Evolutionary conservation across 495 filamentous ascomycete genomes (phyloP), one percentile per base, ranked within the genome.

Genomic region (Aspergillus nidulans): DNA sequence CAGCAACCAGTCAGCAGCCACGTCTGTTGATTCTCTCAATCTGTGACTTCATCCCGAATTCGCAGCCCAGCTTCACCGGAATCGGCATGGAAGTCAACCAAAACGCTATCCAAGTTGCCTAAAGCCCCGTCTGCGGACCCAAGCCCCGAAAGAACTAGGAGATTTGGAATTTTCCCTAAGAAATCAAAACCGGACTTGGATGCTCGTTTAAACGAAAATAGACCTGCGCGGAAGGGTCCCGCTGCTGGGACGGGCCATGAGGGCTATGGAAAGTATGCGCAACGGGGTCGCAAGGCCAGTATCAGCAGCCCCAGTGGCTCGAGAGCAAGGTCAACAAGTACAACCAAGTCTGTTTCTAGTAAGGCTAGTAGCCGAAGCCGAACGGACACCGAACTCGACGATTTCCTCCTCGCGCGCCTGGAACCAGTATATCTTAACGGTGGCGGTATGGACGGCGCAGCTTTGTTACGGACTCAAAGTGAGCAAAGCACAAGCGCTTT

Each of bases 161-260:
- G 87, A 19, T 95, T 96, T 65, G 87, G 89, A 13, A 73, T 96
- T 16, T 95, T 95, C 59, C 71, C 82, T 15, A 82, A 86, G 56
- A 86, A 84, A 56, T 82, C 86, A 0, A 95, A 88, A 65, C 79
- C 83, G 8, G 81, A 83, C 13, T 59, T 82, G 6, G 80, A 83
- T 40, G 56, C 66, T n/a, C 53, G 18, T 25, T 63, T 65, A 3
- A 81, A 84, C 50, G 77, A 75, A 26, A 78, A 83, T 19, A 87
- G 83, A 58, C 53, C 73, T 5, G 36, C 69, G 13, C 83, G 87
- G 50, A 95, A 92, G 69, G 95, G 94, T 0, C 94, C 94, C 16
- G 81, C 79, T 6, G 94, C 94, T 25, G 95, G 94, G 30, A 99
- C 95, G 28, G 94, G 94, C 2, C 91, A 97, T 69, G 94, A 97